Evolutionary conservation across 2,329 filamentous ascomycete species (phyloP).

Genomic region (Diaporthe ampelina): DNA sequence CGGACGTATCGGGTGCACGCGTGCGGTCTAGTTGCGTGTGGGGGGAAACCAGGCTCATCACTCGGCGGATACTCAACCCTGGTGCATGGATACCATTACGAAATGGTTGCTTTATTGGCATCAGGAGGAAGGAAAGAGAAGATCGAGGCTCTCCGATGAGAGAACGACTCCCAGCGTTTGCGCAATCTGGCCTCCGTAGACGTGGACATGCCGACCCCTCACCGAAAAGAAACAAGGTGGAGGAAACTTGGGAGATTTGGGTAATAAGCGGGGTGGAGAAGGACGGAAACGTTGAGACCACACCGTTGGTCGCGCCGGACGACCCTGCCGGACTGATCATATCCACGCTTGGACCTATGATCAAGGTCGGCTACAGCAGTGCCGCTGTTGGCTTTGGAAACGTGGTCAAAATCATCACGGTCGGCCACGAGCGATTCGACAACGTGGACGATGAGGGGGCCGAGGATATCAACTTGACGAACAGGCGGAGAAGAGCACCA

Average conservation of each 20-base stretch:
- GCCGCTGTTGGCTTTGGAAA: slow-evolving; percentile 81
- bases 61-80: slow-evolving; percentile 70
- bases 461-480: slow-evolving; percentile 51
- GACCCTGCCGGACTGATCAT: slow-evolving; percentile 70
- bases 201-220: slow-evolving; percentile 34
- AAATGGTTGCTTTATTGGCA: slow-evolving; percentile 73
- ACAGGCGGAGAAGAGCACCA: slow-evolving; percentile 52
- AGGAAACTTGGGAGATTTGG: slow-evolving; percentile 68
- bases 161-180: slow-evolving; percentile 41
- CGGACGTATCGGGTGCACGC: slow-evolving; percentile 56
- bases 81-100: slow-evolving; percentile 75
- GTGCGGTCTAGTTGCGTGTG: slow-evolving; percentile 64
- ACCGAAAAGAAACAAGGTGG: slow-evolving; percentile 23
- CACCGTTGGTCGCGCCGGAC: slow-evolving; percentile 56
- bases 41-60: slow-evolving; percentile 64
- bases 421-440: slow-evolving; percentile 76
- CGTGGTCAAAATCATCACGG: slow-evolving; percentile 77
- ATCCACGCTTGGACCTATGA: slow-evolving; percentile 74
- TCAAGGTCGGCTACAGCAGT: slow-evolving; percentile 72
- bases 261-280: slow-evolving; percentile 62
- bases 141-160: slow-evolving; percentile 43
- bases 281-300: slow-evolving; percentile 60
- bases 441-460: slow-evolving; percentile 51
- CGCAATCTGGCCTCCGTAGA: slow-evolving; percentile 40
- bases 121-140: slow-evolving; percentile 62